Evolutionary conservation across 345 rosid species (phyloP), one percentile per base, ranked within the genome.

Genomic region (Eucalyptus brandiana): DNA sequence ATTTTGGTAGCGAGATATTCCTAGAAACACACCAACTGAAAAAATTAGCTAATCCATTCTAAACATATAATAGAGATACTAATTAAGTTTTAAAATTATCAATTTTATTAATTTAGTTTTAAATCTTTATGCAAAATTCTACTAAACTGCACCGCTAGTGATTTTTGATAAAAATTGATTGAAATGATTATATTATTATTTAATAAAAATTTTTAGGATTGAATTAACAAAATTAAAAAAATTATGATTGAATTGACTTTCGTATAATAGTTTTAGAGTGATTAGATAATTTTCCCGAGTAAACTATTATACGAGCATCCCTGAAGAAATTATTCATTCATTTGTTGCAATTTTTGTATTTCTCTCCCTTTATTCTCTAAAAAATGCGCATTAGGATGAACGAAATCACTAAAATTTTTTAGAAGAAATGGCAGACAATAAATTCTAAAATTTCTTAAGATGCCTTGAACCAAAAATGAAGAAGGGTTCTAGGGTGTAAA

Each of bases 61-160:
- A 37, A 72, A 21, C 15, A 10, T 37, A 11, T 37, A 0, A 4
- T 72, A 5, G 12, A 18, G 2, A 34, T 34, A 19, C 9, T 18
- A 21, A 76, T 76, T 37, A 3, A 42, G 2, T 76, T 7, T 0
- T 40, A 76, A 12, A 76, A 3, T 40, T 76, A 6, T 40, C 47
- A 23, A 12, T 42, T 21, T 40, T 12, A 6, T 23, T 2, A 42
- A 21, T 40, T 40, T 40, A 76, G 3, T 10, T 44, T 6, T 37
- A 10, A 37, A 37, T 2, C 4, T 72, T 72, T 37, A 3, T 2
- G 26, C 5, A 2, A 40, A 11, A 76, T 76, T 76, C 16, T 76
- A 11, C 1, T 40, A 1, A 3, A 72, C 2, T 19, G 1, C 26
- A 4, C 3, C 0, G 5, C 7, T 2, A 5, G 28, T 1, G 8